phyloP scores from a whole-genome alignment of 345 rosid species.

The Adansonia digitata region DNA sequence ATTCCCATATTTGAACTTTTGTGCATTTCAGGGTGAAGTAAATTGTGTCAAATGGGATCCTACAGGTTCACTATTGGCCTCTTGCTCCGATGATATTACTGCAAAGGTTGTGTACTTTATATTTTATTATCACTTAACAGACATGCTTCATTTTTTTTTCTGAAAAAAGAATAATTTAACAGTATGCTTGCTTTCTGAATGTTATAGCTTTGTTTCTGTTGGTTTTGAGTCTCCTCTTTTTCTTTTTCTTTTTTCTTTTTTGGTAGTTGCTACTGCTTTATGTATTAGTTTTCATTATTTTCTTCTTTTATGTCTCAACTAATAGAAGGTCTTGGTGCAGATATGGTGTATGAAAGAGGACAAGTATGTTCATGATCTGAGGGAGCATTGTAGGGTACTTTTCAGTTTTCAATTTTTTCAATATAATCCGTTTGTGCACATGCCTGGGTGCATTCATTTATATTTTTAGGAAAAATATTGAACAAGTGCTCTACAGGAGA shows the following conservation, averaged over 20 bases:
- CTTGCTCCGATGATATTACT: constrained; percentile 93
- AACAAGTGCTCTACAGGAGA: constrained; percentile 48
- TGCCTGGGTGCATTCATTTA: background rate
- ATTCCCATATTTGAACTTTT: constrained; percentile 17
- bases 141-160: background rate
- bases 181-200: background rate
- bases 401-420: background rate
- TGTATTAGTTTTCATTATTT: background rate
- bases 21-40: constrained; percentile 80
- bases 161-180: background rate
- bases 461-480: background rate
- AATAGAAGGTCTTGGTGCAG: constrained; percentile 30
- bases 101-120: constrained; percentile 60
- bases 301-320: background rate
- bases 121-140: constrained; percentile 55
- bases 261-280: background rate
- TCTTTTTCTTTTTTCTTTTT: background rate
- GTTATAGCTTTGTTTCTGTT: background rate
- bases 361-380: constrained; percentile 73
- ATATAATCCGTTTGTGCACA: background rate
- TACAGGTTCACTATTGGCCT: constrained; percentile 80
- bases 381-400: constrained; percentile 65
- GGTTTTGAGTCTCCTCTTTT: background rate
- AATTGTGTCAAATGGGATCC: constrained; percentile 99
- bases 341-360: constrained; percentile 87